Evolutionary conservation across 2,329 filamentous ascomycete genomes (phyloP).

Genomic region (Phaeoacremonium minimum): DNA sequence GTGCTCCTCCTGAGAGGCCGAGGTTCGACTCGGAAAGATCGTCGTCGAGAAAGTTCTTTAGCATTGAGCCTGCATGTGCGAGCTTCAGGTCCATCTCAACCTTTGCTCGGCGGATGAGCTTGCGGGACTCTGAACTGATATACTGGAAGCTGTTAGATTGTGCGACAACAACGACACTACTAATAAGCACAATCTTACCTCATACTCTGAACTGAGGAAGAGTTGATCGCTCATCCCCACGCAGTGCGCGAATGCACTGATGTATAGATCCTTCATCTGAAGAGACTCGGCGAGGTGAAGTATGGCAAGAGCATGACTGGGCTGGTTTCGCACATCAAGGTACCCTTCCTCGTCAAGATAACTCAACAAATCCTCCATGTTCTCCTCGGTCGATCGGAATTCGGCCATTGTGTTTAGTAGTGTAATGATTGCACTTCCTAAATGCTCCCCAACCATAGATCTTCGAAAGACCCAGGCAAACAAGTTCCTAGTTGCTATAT

Average conservation of each 20-base stretch:
- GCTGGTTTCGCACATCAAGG: constrained; percentile 58
- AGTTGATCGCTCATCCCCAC: constrained; percentile 70
- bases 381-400: constrained; percentile 49
- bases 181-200: constrained; percentile 42
- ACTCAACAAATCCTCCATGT: constrained; percentile 54
- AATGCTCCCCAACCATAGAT: constrained; percentile 62
- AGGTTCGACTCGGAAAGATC: constrained; percentile 64
- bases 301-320: constrained; percentile 64
- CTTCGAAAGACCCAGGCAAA: constrained; percentile 66
- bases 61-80: constrained; percentile 48
- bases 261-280: constrained; percentile 60
- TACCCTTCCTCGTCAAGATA: constrained; percentile 71
- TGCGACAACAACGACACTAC: too few species aligned
- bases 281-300: constrained; percentile 66
- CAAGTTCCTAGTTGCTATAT: constrained; percentile 69
- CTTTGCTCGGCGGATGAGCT: constrained; percentile 59
- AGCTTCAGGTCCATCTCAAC: constrained; percentile 64
- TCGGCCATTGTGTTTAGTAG: constrained; percentile 63
- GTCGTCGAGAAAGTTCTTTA: constrained; percentile 66
- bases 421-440: constrained; percentile 60
- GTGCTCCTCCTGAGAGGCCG: constrained; percentile 56
- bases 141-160: constrained; percentile 30
- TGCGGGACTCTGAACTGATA: constrained; percentile 50
- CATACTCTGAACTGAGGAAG: constrained; percentile 52
- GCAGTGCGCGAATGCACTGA: constrained; percentile 72